Evolutionary conservation across 2,329 filamentous ascomycete genomes (phyloP).

Genomic region (Penicillium sp.): DNA sequence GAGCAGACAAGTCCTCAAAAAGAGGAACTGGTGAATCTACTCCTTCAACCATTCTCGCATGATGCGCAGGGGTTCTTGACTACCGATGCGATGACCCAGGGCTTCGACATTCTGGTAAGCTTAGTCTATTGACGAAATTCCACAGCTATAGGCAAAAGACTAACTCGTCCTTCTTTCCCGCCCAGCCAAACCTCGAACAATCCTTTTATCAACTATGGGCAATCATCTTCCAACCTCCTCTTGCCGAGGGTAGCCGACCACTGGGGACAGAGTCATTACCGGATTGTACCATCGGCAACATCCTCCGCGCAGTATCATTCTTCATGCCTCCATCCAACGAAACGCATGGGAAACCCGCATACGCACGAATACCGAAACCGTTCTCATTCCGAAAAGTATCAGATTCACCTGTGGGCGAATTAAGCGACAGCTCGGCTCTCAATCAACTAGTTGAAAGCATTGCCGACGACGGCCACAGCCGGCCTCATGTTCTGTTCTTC

Average conservation of each 20-base stretch:
- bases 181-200: conserved; percentile 2
- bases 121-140: background rate
- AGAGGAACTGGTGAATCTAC: conserved; percentile 1
- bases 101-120: conserved; percentile 1
- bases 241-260: background rate
- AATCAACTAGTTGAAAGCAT: too few relatives aligned
- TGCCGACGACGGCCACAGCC: too few relatives aligned
- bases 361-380: too few relatives aligned
- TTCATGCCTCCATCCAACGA: too few relatives aligned
- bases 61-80: background rate
- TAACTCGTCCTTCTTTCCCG: background rate
- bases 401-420: too few relatives aligned
- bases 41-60: background rate
- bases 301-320: background rate
- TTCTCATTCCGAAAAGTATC: too few relatives aligned
- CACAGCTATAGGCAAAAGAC: background rate
- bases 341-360: too few relatives aligned
- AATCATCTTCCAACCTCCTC: conserved; percentile 1
- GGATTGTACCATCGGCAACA: background rate
- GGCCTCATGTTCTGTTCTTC: too few relatives aligned
- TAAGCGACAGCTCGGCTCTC: too few relatives aligned
- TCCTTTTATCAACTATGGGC: conserved; percentile 1
- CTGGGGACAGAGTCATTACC: background rate
- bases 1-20: background rate
- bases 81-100: background rate